Evolutionary conservation across 148 eudicot genomes (phyloP).

Genomic region (Rhododendron griersonianum): DNA sequence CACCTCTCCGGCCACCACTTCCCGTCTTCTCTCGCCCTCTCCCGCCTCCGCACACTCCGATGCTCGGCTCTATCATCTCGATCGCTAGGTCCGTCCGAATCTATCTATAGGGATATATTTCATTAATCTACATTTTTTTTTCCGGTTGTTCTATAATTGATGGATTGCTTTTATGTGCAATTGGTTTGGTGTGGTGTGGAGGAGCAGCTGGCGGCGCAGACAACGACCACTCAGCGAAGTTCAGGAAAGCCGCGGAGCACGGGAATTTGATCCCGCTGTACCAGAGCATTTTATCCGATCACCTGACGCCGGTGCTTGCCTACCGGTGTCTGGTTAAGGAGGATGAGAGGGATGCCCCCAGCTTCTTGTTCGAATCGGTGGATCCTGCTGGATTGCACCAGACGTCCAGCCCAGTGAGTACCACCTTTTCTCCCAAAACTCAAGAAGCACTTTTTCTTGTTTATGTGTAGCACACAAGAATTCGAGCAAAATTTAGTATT

Average conservation of each 20-base stretch:
- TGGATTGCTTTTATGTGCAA: not conserved
- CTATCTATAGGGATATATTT: not conserved
- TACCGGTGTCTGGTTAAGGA: conserved; percentile 89
- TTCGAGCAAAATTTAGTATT: too few species aligned
- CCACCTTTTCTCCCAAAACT: not conserved
- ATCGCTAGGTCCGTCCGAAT: conserved; percentile 20
- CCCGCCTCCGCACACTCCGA: conserved; percentile 22
- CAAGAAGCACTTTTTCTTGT: too few species aligned
- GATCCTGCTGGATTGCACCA: conserved; percentile 49
- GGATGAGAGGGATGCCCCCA: conserved; percentile 93
- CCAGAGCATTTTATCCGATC: conserved; percentile 76
- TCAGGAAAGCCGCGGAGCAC: conserved; percentile 65
- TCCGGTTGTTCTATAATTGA: too few species aligned
- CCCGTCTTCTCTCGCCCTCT: conserved; percentile 15
- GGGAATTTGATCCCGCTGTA: conserved; percentile 85
- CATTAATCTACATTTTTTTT: too few species aligned
- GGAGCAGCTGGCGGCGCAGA: conserved; percentile 15
- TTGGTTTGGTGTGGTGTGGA: not conserved
- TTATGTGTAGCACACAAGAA: too few species aligned
- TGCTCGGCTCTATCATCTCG: conserved; percentile 34
- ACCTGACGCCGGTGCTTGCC: conserved; percentile 89
- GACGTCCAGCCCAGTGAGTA: conserved; percentile 62
- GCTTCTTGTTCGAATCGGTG: conserved; percentile 91
- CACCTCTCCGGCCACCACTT: conserved; percentile 4
- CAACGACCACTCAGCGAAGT: conserved; percentile 54